phyloP scores from a whole-genome alignment of 768 basidiomycete species.

The Termitomyces sp. region DNA sequence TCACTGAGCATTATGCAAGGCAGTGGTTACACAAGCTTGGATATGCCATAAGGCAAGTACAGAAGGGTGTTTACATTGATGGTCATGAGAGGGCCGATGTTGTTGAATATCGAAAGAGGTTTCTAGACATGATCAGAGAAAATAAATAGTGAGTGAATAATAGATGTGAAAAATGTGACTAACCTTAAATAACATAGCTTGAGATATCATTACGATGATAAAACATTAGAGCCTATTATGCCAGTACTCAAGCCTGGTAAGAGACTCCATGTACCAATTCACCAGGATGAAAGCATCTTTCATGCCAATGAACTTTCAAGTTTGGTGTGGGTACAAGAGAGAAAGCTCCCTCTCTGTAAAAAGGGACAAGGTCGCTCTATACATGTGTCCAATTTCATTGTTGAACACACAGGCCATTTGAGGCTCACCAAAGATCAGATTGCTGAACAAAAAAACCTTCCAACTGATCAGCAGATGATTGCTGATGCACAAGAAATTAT shows the following conservation, averaged over 20 bases:
- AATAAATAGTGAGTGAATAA: not conserved
- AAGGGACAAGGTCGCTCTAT: not conserved
- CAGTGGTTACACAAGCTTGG: not conserved
- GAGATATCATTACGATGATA: not conserved
- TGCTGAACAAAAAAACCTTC: not conserved
- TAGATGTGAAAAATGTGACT: not conserved
- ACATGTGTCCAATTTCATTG: not conserved
- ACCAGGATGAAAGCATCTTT: not conserved
- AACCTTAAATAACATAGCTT: not conserved
- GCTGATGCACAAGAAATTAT: not conserved
- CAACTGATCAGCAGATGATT: not conserved
- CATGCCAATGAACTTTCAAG: not conserved
- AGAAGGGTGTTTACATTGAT: not conserved
- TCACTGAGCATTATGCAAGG: not conserved
- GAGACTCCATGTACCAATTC: not conserved
- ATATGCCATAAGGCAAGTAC: not conserved
- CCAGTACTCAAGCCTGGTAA: not conserved
- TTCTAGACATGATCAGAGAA: not conserved
- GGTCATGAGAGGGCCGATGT: not conserved
- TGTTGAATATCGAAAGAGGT: not conserved
- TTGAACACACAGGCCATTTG: not conserved
- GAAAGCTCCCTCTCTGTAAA: not conserved
- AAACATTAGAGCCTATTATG: not conserved
- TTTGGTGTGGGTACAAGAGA: not conserved
- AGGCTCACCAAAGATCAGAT: not conserved